Conservation (phyloP, 2,329 filamentous ascomycete genomes). For the Arachnopeziza araneosa region DNA sequence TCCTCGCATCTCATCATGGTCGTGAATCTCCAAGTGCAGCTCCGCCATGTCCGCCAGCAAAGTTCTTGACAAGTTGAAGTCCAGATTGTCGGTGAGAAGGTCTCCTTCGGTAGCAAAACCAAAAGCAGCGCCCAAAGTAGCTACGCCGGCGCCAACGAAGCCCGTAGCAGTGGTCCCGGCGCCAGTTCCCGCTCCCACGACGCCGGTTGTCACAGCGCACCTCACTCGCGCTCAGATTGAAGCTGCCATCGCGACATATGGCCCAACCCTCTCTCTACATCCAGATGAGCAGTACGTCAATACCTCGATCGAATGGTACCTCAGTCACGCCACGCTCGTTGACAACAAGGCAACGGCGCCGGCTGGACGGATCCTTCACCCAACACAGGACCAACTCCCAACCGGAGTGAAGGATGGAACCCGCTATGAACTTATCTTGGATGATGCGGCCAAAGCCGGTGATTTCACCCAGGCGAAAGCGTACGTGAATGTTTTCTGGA, state of each 20-base stretch:
- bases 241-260: constrained; percentile 18
- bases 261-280: constrained; percentile 13
- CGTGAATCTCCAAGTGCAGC: background rate
- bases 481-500: constrained; percentile 20
- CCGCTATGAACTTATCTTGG: constrained; percentile 17
- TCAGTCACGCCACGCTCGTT: constrained; percentile 14
- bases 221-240: constrained; percentile 15
- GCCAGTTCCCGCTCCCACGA: background rate
- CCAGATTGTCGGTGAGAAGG: background rate
- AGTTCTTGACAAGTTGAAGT: background rate
- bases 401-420: constrained; percentile 14
- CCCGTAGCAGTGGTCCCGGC: background rate
- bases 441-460: constrained; percentile 15
- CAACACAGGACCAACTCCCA: constrained; percentile 14
- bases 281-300: constrained; percentile 18
- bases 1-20: background rate
- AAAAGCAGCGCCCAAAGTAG: background rate
- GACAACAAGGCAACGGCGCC: constrained; percentile 11
- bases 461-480: constrained; percentile 17
- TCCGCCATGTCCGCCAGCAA: background rate
- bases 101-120: background rate
- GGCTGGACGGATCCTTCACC: constrained; percentile 13
- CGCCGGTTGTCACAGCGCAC: background rate
- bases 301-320: constrained; percentile 20
- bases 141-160: background rate